These are phyloP conservation scores for Apiotrichum brassicae DNA, from an alignment of 1,284 basidiomycete genomes.

Conservation along the genomic window DNA sequence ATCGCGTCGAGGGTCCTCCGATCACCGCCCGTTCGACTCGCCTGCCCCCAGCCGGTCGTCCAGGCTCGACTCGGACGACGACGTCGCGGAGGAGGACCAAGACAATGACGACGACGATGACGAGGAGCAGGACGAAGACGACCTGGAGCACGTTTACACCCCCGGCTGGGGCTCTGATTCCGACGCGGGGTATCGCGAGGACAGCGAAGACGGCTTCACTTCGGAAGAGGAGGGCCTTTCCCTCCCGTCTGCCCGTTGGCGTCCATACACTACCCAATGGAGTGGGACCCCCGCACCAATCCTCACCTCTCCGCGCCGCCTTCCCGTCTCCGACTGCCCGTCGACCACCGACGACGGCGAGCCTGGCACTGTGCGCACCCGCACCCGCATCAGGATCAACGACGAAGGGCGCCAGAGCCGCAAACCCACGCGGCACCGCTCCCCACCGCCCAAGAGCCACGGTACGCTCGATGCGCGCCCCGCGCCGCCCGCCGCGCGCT, in stretches of 20 bases:
- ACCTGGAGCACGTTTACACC: constrained; percentile 5
- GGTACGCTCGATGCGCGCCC: background rate
- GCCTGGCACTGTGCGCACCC: background rate
- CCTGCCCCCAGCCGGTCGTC: background rate
- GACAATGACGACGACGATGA: constrained; percentile 4
- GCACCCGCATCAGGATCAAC: constrained; percentile 12
- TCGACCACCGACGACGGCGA: constrained; percentile 9
- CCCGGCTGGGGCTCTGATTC: constrained; percentile 7
- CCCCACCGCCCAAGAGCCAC: constrained; percentile 22
- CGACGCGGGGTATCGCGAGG: constrained; percentile 17
- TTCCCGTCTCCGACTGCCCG: background rate
- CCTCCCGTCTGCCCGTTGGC: constrained; percentile 1
- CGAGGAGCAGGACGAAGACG: background rate
- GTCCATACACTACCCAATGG: background rate
- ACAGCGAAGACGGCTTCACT: constrained; percentile 23
- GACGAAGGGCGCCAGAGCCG: constrained; percentile 3
- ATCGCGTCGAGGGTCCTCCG: background rate
- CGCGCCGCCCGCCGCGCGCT: constrained; percentile 28
- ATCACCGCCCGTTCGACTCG: background rate
- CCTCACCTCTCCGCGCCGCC: constrained; percentile 1
- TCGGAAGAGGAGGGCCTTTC: constrained; percentile 11
- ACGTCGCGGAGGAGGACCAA: background rate
- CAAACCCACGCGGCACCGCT: constrained; percentile 24
- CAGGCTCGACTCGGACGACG: background rate
- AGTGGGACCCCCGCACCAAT: constrained; percentile 8